These are phyloP conservation scores for Medicago ruthenica DNA, from an alignment of 306 rosid species.

Conservation along the genomic window DNA sequence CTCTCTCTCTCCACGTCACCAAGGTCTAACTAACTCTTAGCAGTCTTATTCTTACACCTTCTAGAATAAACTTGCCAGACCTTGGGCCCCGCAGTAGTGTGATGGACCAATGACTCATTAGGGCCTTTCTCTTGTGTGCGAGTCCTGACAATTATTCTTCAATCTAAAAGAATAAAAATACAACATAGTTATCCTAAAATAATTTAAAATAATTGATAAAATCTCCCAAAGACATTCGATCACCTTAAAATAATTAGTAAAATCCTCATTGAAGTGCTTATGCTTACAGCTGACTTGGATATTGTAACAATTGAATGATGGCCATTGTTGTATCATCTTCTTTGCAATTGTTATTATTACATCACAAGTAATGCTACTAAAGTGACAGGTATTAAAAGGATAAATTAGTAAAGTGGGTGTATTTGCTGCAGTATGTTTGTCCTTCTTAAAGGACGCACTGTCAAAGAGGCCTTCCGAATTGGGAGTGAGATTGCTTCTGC, in stretches of 20 bases:
- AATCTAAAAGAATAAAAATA: background rate
- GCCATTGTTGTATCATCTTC: constrained; percentile 31
- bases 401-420: constrained; percentile 9
- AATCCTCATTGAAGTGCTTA: background rate
- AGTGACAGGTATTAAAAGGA: constrained; percentile 20
- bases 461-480: constrained; percentile 74
- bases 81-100: too few species aligned
- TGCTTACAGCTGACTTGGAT: background rate
- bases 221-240: background rate
- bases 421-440: constrained; percentile 88
- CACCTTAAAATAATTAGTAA: background rate
- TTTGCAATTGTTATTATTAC: constrained; percentile 31
- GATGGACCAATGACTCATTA: too few species aligned
- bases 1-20: too few species aligned
- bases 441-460: constrained; percentile 85
- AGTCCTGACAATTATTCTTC: too few species aligned
- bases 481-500: constrained; percentile 91
- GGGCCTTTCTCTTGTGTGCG: too few species aligned
- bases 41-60: too few species aligned
- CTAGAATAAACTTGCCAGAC: too few species aligned
- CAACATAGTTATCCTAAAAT: constrained; percentile 1
- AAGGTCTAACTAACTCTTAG: too few species aligned
- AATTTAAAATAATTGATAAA: constrained; percentile 9
- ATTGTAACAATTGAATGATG: constrained; percentile 25
- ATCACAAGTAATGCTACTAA: constrained; percentile 26